Evolutionary conservation across 1,284 basidiomycete species (phyloP), one percentile per base, ranked within the genome.

Genomic region (Tilletiopsis washingtonensis): DNA sequence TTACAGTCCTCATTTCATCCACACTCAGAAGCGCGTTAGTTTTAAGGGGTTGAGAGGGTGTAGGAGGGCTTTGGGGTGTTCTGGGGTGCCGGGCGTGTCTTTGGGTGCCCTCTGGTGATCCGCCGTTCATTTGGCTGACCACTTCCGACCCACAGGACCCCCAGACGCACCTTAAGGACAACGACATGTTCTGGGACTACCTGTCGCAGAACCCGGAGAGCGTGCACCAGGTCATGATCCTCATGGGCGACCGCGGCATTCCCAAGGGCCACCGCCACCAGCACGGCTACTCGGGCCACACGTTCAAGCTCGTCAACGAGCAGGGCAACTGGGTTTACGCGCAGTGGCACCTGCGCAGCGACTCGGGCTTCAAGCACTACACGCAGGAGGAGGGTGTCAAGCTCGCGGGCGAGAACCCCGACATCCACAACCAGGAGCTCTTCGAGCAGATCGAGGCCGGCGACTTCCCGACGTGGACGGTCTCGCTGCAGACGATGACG

Each of bases 21-120:
- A 93, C 78, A 90, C 88, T 29, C 88, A 91, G 76, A 93, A 94
- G 80, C 82, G 88, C 67, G n/a, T n/a, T n/a, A n/a, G n/a, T n/a
- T n/a, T n/a, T n/a, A n/a, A n/a, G n/a, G n/a, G n/a, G n/a, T n/a
- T n/a, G n/a, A n/a, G n/a, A n/a, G n/a, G n/a, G n/a, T n/a, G n/a
- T n/a, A n/a, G n/a, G n/a, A n/a, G n/a, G n/a, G n/a, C n/a, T n/a
- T n/a, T n/a, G n/a, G n/a, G n/a, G n/a, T n/a, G n/a, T n/a, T n/a
- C n/a, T n/a, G n/a, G n/a, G n/a, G n/a, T n/a, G n/a, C n/a, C n/a
- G n/a, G n/a, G n/a, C n/a, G n/a, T n/a, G n/a, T n/a, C n/a, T n/a
- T n/a, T n/a, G n/a, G n/a, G n/a, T n/a, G n/a, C n/a, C n/a, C n/a
- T n/a, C n/a, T n/a, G n/a, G n/a, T n/a, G n/a, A n/a, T n/a, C n/a